Base-by-base conservation (phyloP, 1,284 basidiomycete genomes). In the Ustilago bromivora region DNA sequence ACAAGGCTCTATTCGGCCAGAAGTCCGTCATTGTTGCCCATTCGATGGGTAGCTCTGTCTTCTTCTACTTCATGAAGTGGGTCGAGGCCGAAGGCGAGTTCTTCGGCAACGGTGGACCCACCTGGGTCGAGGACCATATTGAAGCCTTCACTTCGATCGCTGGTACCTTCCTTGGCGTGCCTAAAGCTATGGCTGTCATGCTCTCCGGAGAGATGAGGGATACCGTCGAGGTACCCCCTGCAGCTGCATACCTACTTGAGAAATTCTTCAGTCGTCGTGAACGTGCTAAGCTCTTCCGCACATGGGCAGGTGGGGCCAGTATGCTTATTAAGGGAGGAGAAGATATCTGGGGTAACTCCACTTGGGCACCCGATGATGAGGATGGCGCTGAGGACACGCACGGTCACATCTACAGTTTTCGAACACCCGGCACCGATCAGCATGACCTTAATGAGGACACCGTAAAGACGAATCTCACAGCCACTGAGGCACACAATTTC, bases 171-270 rank as follows among this genome's bases (percentile, higher is more conserved):
- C 88, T 98, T 47, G 88, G 89, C 55, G 89, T 90, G 0, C 88
- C 94, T 2, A 99, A 98, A 87, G 94, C 96, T 0, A 97, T 98
- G 94, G 89, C 95, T 0, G 96, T 96, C 4, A 94, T 98, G 85
- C 88, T 99, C 35, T 95, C 94, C 0, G 93, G 93, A 10, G 94
- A 94, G 82, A 98, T 98, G 96, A 73, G 86, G 23, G 86, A 98
- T 81, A 98, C 96, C 0, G 96, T 98, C 10, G 93, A 97, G 84
- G 89, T 95, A 85, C 92, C 94, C 81, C 93, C 94, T 15, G 92
- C 92, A 8, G 93, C 93, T 19, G 90, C 92, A 58, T 94, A 94
- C 84, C 84, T 90, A 12, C 85, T 90, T 2, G 90, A 90, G 65
- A 89, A 88, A 78, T 87, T 84, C 69, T 98, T 98, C 87, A 95